These are phyloP conservation scores for Trichophyton mentagrophytes DNA, from an alignment of 2,329 filamentous ascomycete genomes.

Conservation along the genomic window DNA sequence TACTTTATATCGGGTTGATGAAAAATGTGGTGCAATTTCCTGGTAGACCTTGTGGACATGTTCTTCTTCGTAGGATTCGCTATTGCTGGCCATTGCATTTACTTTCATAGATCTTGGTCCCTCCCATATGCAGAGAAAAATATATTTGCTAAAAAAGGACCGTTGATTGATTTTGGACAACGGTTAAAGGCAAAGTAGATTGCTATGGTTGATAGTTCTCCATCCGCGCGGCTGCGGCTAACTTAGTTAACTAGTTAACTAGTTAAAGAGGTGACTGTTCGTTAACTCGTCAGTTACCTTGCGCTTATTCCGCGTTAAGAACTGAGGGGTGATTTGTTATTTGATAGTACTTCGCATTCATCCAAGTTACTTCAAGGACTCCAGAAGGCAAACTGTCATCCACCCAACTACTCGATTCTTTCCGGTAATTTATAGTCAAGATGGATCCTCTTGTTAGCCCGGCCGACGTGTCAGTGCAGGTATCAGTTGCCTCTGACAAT, in stretches of 20 bases:
- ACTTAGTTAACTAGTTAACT: too few species aligned
- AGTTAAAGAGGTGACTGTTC: too few species aligned
- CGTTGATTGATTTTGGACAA: too few species aligned
- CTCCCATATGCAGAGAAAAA: background rate
- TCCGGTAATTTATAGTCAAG: background rate
- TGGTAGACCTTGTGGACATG: slow-evolving; percentile 89
- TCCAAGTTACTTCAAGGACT: too few species aligned
- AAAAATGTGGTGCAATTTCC: slow-evolving; percentile 38
- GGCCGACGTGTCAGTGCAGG: slow-evolving; percentile 28
- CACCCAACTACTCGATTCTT: background rate
- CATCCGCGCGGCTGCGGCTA: too few species aligned
- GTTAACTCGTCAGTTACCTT: too few species aligned
- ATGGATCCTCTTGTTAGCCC: slow-evolving; percentile 27
- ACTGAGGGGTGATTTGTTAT: too few species aligned
- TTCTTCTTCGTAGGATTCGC: slow-evolving; percentile 56
- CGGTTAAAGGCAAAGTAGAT: too few species aligned
- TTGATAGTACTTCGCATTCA: too few species aligned
- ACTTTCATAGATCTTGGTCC: background rate
- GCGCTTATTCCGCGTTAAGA: too few species aligned
- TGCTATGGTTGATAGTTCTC: too few species aligned
- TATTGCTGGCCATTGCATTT: background rate
- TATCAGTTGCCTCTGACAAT: slow-evolving; percentile 22
- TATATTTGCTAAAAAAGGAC: too few species aligned
- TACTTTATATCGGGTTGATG: slow-evolving; percentile 49
- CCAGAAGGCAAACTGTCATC: background rate